Percentiles rank a stretch among this genome's conserved stretches.
Conservation (phyloP, 768 basidiomycete species). For the Russula brevipes region DNA sequence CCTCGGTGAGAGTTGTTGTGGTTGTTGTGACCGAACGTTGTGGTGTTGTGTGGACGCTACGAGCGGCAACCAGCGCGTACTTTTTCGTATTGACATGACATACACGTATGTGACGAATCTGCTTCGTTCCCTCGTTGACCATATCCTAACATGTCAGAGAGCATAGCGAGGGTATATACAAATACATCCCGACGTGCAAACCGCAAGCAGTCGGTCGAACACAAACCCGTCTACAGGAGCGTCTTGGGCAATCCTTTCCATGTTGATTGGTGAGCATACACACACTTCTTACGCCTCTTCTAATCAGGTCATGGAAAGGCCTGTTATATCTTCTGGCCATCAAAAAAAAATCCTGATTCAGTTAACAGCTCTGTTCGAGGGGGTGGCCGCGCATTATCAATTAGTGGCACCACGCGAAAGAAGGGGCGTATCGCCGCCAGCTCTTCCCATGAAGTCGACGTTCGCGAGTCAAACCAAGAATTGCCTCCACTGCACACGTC, state of each 20-base stretch:
- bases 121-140: neutral
- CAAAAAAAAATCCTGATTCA: slow-evolving; percentile 57
- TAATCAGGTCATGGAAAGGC: slow-evolving; percentile 41
- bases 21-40: neutral
- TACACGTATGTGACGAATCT: no score
- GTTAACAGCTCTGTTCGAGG: slow-evolving; percentile 46
- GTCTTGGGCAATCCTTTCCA: slow-evolving; percentile 70
- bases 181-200: slow-evolving; percentile 63
- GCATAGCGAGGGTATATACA: slow-evolving; percentile 47
- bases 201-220: slow-evolving; percentile 41
- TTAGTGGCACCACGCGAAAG: slow-evolving; percentile 14
- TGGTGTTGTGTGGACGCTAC: no score
- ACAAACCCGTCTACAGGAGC: slow-evolving; percentile 61
- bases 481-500: slow-evolving; percentile 1
- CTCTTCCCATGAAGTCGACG: neutral
- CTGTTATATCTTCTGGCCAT: slow-evolving; percentile 52
- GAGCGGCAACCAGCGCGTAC: no score
- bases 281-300: slow-evolving; percentile 6
- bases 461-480: neutral
- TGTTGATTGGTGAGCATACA: slow-evolving; percentile 51
- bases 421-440: neutral
- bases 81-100: no score
- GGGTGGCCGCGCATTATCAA: slow-evolving; percentile 43
- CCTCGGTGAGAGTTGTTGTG: neutral
- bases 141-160: slow-evolving; percentile 41